Base-by-base conservation (phyloP, 116 monocot species). In the Phalaenopsis hybrid region DNA sequence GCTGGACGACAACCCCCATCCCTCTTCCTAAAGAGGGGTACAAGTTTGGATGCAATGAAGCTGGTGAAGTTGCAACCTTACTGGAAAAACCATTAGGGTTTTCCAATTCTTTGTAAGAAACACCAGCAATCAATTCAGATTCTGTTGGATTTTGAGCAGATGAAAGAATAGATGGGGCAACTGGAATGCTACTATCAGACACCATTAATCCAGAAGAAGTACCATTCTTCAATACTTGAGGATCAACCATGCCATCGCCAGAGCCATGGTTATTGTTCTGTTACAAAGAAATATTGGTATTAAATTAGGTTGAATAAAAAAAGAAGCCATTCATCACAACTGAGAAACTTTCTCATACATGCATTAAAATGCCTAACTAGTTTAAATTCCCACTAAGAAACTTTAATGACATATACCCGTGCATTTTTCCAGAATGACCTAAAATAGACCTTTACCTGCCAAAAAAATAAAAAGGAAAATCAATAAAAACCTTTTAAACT, bases 201-300 rank as follows among this genome's bases (percentile, higher is more conserved):
- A 89, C 84, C 16, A 85, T 72, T 75, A 86, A 89, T 8, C 88
- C 88, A 10, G 86, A 20, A 57, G 88, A 55, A 75, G 85, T 72
- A 31, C 86, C 92, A 85, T 89, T 88, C 83, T 88, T 89, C 15
- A 81, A 77, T 33, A 50, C 73, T 25, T 86, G 91, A 21, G 84
- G 86, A 78, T 92, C 91, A 45, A 52, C 52, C 28, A 86, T 59
- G 59, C 82, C 78, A 58, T 91, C 91, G 34, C 81, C 73, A 15
- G 87, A 85, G 34, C 74, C 73, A 48, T 86, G 91, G 80, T 78
- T 85, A 58, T 82, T 90, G 81, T 82, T 98, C 95, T 98, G 86
- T 75, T 31, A 0, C 76, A 85, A 45, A 68, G 1, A 79, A 83
- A 78, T 57, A 50, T 8, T 5, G n/a, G 0, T 7, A 28, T 13